Evolutionary conservation across 805 yeast species (phyloP), one percentile per base, ranked within the genome.

Genomic region (Kodamaea neixiangensis): DNA sequence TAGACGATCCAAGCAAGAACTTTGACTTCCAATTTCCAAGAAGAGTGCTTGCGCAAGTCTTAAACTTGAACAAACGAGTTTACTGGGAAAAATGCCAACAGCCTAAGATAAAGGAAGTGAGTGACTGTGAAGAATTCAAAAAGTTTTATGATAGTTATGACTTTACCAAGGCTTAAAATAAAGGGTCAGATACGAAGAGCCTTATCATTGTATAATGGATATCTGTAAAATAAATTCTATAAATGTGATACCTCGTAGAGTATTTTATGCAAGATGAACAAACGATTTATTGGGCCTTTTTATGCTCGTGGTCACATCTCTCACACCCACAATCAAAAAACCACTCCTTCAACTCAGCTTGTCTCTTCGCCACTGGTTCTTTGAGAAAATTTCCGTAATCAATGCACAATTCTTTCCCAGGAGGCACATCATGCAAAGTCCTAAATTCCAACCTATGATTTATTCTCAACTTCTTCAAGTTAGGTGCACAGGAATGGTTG

Each of bases 21-120:
- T 68, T 90, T 7, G 97, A 92, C 64, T 67, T 89, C 11, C 96
- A 89, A 58, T 88, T 92, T 59, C 96, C 96, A 1, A 75, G 97
- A 63, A 77, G 90, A 59, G 91, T 87, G 1, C 59, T 89, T 22
- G 92, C 97, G 0, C 75, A 75, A 54, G 66, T 85, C 2, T 62
- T 91, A 46, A 81, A 76, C 41, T 71, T 80, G 13, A 85, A 86
- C 2, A 83, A 82, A 47, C 73, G 91, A 54, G 65, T 80, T 0
- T 83, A 82, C 51, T 91, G 97, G 97, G 86, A 85, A 50, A 79
- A 81, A 47, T 90, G 97, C 60, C 68, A 71, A 44, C 96, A 90
- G 64, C 68, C 86, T 0, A 70, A 69, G 41, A 69, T 70, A n/a
- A 80, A 82, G 56, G 97, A 92, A 61, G 71, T 75, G 2, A 60